Percentiles rank a stretch among this genome's conserved stretches.
Evolutionary conservation across 768 basidiomycete genomes (phyloP).

Genomic region (Leccinum truebloodii): DNA sequence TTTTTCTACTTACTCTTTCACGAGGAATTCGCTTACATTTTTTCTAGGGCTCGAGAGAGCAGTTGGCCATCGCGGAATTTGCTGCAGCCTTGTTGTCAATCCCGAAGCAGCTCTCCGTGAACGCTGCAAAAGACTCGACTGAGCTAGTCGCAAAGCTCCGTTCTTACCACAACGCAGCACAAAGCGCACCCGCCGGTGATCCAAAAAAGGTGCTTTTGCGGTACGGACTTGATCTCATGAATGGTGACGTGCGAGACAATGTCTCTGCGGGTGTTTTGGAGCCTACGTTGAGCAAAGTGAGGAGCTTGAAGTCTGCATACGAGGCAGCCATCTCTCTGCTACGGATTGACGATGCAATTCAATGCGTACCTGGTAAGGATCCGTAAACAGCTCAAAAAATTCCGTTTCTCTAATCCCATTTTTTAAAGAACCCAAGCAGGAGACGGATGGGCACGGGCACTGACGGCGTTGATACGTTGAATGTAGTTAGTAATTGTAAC

Average conservation of each 20-base stretch:
- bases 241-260: constrained; percentile 95
- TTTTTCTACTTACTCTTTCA: constrained; percentile 7
- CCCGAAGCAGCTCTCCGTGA: constrained; percentile 95
- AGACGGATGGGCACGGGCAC: constrained; percentile 77
- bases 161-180: constrained; percentile 95
- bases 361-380: constrained; percentile 78
- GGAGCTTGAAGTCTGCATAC: constrained; percentile 94
- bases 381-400: constrained; percentile 2
- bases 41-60: constrained; percentile 91
- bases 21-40: not conserved
- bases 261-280: constrained; percentile 91
- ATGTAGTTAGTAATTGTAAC: not conserved
- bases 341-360: constrained; percentile 95
- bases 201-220: constrained; percentile 88
- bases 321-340: constrained; percentile 94
- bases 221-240: constrained; percentile 93
- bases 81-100: constrained; percentile 90
- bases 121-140: constrained; percentile 98
- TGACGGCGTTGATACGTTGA: constrained; percentile 32
- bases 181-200: constrained; percentile 87
- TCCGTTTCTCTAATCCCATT: constrained; percentile 19
- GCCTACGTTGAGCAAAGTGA: constrained; percentile 96
- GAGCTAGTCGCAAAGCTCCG: constrained; percentile 96
- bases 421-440: constrained; percentile 64
- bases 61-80: constrained; percentile 99